Percentiles rank a stretch among this genome's conserved stretches.
These are phyloP conservation scores for Sporisorium iseilematis-ciliati DNA, from an alignment of 1,284 basidiomycete species.

Conservation along the genomic window DNA sequence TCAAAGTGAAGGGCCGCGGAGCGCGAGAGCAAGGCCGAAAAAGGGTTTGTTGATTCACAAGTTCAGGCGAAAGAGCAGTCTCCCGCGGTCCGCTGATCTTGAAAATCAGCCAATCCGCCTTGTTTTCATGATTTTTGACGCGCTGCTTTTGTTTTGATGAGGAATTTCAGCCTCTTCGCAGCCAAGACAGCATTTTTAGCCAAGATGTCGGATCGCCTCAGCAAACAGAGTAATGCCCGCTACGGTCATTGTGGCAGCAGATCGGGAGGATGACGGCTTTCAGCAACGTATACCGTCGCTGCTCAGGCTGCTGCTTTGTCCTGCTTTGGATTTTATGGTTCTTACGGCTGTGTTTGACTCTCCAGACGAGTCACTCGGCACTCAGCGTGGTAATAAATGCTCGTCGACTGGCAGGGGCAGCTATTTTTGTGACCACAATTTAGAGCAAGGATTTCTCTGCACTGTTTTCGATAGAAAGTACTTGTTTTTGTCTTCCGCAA, in stretches of 20 bases:
- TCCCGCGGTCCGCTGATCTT: constrained; percentile 2
- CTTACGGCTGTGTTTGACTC: too few relatives aligned
- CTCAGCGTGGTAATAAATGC: too few relatives aligned
- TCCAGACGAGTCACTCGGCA: too few relatives aligned
- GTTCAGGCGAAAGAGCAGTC: constrained; percentile 8
- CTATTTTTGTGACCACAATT: constrained; percentile 1
- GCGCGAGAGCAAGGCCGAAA: background rate
- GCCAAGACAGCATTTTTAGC: background rate
- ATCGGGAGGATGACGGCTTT: background rate
- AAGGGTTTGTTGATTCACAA: too few relatives aligned
- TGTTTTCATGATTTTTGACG: constrained; percentile 2
- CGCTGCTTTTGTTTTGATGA: constrained; percentile 6
- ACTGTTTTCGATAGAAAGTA: background rate
- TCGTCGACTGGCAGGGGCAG: too few relatives aligned
- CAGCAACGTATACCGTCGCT: too few relatives aligned
- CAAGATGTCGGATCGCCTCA: background rate
- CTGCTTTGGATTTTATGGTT: too few relatives aligned
- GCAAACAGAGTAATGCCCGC: background rate
- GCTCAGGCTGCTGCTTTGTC: too few relatives aligned
- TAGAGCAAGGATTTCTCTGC: background rate
- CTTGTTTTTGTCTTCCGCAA: background rate
- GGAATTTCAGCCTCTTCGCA: background rate
- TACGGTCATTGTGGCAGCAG: background rate
- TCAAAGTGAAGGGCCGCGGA: background rate
- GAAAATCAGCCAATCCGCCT: too few relatives aligned